phyloP scores from a whole-genome alignment of 2,329 filamentous ascomycete species.

The Xylariaceae sp. region DNA sequence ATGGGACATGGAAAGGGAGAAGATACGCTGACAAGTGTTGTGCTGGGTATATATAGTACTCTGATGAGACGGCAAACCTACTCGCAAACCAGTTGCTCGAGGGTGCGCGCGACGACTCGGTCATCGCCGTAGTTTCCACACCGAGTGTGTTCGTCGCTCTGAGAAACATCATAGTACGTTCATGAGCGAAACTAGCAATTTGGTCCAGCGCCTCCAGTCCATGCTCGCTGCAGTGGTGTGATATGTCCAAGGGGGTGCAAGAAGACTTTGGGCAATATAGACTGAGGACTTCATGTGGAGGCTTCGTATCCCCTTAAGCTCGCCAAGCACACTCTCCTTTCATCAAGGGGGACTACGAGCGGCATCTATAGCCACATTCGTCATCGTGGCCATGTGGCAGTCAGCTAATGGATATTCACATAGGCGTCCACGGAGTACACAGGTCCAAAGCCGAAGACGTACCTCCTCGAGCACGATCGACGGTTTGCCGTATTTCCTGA shows the following conservation, averaged over 20 bases:
- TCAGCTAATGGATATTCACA: constrained; percentile 6
- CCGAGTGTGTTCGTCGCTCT: constrained; percentile 80
- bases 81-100: constrained; percentile 71
- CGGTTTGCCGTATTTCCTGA: constrained; percentile 77
- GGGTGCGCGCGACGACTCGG: constrained; percentile 60
- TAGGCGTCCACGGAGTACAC: constrained; percentile 25
- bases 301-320: no score
- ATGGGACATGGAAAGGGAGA: no score
- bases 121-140: constrained; percentile 73
- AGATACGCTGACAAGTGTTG: background rate
- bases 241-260: no score
- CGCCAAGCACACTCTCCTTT: no score
- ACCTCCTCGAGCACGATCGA: constrained; percentile 75
- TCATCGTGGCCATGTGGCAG: no score
- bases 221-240: no score
- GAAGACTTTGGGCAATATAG: no score
- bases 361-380: no score
- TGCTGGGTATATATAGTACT: constrained; percentile 59
- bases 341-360: no score
- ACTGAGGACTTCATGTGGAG: no score
- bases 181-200: no score
- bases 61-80: constrained; percentile 69
- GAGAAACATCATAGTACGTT: constrained; percentile 70
- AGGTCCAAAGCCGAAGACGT: constrained; percentile 59
- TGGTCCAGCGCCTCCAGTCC: no score